phyloP scores from a whole-genome alignment of 192 early-diverging fungal genomes.

The Rhizophagus sp. region DNA sequence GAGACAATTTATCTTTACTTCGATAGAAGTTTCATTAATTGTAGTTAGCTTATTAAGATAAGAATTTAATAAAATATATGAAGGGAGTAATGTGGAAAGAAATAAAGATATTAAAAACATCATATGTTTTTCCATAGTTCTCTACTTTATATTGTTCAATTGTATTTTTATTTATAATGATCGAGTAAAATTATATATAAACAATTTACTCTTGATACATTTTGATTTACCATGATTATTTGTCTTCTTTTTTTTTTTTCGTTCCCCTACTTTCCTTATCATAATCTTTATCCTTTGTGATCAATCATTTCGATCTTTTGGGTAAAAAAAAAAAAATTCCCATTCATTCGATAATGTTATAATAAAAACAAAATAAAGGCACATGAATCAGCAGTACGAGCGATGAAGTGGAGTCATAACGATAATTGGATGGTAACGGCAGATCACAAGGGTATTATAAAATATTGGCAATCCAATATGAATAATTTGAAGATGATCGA shows the following conservation, averaged over 20 bases:
- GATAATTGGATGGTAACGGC: slow-evolving; percentile 94
- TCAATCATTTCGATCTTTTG: neutral
- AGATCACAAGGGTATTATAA: slow-evolving; percentile 89
- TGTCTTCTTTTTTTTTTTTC: neutral
- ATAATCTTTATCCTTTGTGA: neutral
- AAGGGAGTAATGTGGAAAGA: neutral
- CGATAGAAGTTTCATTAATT: neutral
- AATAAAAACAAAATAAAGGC: slow-evolving; percentile 49
- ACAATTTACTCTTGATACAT: neutral
- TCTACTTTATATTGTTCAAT: neutral
- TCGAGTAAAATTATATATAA: neutral
- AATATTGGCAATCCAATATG: slow-evolving; percentile 98
- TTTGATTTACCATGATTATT: neutral
- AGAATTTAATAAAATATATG: slow-evolving; percentile 1
- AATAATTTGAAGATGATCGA: slow-evolving; percentile 86
- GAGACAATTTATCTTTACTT: neutral
- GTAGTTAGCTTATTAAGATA: neutral
- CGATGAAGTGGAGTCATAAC: slow-evolving; percentile 97
- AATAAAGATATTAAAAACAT: neutral
- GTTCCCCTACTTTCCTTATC: neutral
- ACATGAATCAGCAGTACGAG: slow-evolving; percentile 91
- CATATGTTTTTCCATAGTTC: neutral
- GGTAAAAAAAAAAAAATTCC: no score
- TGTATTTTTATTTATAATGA: neutral
- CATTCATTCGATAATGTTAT: slow-evolving; percentile 9